Conservation (phyloP, 768 basidiomycete genomes). For the Mycena floridula region DNA sequence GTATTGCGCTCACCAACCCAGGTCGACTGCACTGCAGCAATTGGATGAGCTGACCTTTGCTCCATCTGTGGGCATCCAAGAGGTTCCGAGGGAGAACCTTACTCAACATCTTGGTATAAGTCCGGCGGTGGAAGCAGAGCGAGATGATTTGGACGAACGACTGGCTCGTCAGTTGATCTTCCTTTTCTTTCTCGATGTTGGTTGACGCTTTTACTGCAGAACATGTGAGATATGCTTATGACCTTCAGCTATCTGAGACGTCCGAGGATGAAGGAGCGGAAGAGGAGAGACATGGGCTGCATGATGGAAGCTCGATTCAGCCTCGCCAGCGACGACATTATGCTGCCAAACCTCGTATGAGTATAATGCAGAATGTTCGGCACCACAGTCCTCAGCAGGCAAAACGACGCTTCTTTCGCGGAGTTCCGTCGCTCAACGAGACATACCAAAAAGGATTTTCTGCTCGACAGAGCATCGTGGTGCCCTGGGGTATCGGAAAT, state of each 20-base stretch:
- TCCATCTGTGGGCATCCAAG: conserved; percentile 83
- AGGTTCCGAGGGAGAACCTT: conserved; percentile 69
- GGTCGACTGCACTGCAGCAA: conserved; percentile 45
- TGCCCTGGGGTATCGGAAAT: no score
- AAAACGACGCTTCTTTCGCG: no score
- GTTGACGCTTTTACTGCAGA: background rate
- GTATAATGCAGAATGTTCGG: no score
- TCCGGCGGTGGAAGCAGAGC: conserved; percentile 31
- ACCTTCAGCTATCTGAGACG: background rate
- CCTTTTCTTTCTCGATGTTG: background rate
- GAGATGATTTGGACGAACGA: conserved; percentile 59
- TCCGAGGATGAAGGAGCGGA: no score
- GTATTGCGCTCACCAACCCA: conserved; percentile 26
- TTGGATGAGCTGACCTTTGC: conserved; percentile 59
- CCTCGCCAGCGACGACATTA: no score
- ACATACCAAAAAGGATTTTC: no score
- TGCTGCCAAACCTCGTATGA: no score
- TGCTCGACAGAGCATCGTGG: no score
- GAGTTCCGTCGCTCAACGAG: no score
- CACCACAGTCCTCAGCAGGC: no score
- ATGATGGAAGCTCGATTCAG: no score
- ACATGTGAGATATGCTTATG: background rate
- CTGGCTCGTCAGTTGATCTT: conserved; percentile 53
- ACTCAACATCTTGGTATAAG: conserved; percentile 55
- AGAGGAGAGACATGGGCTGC: no score